Evolutionary conservation across 2,329 filamentous ascomycete genomes (phyloP).

Genomic region (Stachybotrys chlorohalonatus): DNA sequence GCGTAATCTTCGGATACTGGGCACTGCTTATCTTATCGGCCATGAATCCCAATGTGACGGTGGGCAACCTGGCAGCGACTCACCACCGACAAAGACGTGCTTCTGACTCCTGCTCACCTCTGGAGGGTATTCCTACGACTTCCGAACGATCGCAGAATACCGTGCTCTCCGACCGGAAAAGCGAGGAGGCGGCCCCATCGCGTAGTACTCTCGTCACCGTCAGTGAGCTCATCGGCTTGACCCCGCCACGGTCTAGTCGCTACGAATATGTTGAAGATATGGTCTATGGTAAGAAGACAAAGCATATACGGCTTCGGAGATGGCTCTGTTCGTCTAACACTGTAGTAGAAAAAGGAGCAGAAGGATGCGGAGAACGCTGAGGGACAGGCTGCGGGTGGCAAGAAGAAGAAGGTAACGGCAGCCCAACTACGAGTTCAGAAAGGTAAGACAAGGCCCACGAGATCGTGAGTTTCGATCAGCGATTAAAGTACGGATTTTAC

Average conservation of each 20-base stretch:
- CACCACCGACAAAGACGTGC: neutral
- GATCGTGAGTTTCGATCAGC: neutral
- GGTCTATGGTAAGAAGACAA: slow-evolving; percentile 69
- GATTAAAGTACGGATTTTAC: neutral
- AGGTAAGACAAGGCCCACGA: slow-evolving; percentile 45
- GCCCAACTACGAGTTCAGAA: slow-evolving; percentile 94
- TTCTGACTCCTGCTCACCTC: neutral
- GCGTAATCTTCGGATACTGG: neutral
- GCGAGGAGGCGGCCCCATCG: neutral
- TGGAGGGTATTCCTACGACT: neutral
- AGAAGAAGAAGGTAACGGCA: slow-evolving; percentile 98
- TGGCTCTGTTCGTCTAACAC: slow-evolving; percentile 15
- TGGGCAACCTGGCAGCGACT: neutral
- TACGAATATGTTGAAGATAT: slow-evolving; percentile 91
- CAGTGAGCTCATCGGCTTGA: neutral
- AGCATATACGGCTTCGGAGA: slow-evolving; percentile 7
- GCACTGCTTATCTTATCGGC: neutral
- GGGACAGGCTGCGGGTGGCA: slow-evolving; percentile 58
- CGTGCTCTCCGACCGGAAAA: neutral
- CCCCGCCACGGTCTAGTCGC: neutral
- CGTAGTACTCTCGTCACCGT: neutral
- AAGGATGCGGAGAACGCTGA: slow-evolving; percentile 85
- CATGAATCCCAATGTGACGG: neutral
- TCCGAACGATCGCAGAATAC: neutral
- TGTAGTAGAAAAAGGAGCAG: slow-evolving; percentile 80